Base-by-base conservation (phyloP, 2,329 filamentous ascomycete species). In the Metarhizium sp. region DNA sequence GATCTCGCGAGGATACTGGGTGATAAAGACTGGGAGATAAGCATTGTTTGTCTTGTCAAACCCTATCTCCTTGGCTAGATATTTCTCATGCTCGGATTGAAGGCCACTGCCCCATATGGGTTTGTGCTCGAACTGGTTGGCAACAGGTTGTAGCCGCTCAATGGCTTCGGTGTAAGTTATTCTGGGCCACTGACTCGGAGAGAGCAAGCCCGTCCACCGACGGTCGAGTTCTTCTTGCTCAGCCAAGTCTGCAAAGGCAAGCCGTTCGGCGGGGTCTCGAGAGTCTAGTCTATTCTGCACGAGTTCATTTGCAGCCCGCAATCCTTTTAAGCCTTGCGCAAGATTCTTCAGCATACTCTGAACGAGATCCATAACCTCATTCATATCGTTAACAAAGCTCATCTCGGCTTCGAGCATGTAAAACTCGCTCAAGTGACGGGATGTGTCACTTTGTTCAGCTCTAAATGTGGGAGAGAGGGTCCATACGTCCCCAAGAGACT, bases 381-480 rank as follows among this genome's bases (percentile, higher is more conserved):
- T 74, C 60, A 96, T 76, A 59, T 84, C 75, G 50, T 88, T 78
- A 46, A 86, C 81, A 68, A 96, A 96, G 64, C 84, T 86, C 67
- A 92, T 76, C 70, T 99, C 94, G 16, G 86, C 92, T 71, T 99
- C 94, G 2, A 99, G 81, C 94, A 99, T 97, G 73, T 97, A 97
- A 66, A 99, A 97, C 67, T 99, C 94, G 74, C 90, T 96, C 58
- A 99, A 77, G 71, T 99, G 94, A 32, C 94, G 85, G 6, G 91
- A 86, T 0, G 94, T 97, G 66, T 97, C 92, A 71, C 91, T 96
- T 67, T 85, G 86, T 70, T 96, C 94, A 4, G 94, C 94, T 42
- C 94, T 84, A 67, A 99, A 99, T 0, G 91, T 95, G 2, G 94
- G 94, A 4, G 92, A 94, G 11, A 99, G 74, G 1, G 92, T 88